Evolutionary conservation across 345 rosid species (phyloP).

Genomic region (Populus alba): DNA sequence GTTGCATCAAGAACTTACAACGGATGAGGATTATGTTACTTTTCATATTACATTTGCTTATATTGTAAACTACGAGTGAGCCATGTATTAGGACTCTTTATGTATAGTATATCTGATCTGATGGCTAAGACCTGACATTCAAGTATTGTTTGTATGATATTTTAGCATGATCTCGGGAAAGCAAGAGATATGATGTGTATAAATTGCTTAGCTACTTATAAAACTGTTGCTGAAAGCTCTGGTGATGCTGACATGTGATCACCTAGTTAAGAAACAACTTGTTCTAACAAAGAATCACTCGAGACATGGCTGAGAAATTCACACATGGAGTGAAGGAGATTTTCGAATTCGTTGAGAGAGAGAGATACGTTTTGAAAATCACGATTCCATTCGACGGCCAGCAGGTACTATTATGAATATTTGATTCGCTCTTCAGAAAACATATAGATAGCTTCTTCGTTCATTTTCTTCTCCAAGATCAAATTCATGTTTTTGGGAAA

Average conservation of each 20-base stretch:
- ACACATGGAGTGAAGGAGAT: constrained; percentile 49
- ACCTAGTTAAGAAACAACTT: constrained; percentile 66
- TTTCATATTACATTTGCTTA: background rate
- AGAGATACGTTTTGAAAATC: constrained; percentile 37
- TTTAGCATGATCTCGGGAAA: no score
- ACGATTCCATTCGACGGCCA: constrained; percentile 10
- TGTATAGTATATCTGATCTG: background rate
- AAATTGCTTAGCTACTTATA: background rate
- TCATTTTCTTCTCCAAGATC: no score
- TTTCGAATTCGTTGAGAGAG: constrained; percentile 54
- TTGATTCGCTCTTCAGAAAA: background rate
- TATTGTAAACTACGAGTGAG: background rate
- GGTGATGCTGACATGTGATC: constrained; percentile 49
- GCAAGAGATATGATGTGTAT: background rate
- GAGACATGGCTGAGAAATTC: constrained; percentile 59
- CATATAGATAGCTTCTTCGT: background rate
- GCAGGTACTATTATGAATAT: background rate
- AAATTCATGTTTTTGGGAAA: no score
- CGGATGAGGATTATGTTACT: background rate
- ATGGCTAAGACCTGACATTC: background rate
- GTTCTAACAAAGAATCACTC: constrained; percentile 68
- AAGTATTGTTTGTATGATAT: background rate
- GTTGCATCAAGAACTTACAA: background rate
- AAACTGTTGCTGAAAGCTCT: constrained; percentile 5
- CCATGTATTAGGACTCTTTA: background rate